Evolutionary conservation across 176 grass and related monocot genomes (phyloP).

Genomic region (Zoysia japonica): DNA sequence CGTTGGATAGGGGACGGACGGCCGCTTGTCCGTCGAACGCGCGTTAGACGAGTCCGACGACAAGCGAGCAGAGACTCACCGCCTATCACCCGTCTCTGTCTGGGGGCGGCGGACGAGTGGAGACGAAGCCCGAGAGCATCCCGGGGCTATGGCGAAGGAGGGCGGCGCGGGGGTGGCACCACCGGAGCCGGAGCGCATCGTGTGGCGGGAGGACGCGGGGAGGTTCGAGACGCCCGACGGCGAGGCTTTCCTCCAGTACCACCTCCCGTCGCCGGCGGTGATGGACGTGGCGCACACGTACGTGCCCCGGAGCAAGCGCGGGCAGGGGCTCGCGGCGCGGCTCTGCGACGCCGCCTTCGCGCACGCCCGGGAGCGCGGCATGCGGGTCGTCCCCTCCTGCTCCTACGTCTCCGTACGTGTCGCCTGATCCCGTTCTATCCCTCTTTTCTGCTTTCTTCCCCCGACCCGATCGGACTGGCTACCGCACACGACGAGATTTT

Average conservation of each 20-base stretch:
- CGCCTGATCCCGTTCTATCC: too few species aligned
- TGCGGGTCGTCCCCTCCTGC: slow-evolving; percentile 76
- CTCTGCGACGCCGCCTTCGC: slow-evolving; percentile 78
- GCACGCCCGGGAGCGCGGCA: slow-evolving; percentile 44
- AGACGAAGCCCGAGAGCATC: neutral
- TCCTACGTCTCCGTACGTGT: slow-evolving; percentile 71
- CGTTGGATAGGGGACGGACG: too few species aligned
- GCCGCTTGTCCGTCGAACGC: too few species aligned
- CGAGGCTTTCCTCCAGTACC: slow-evolving; percentile 77
- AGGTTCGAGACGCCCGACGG: slow-evolving; percentile 76
- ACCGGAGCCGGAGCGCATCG: slow-evolving; percentile 35
- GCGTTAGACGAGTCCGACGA: too few species aligned
- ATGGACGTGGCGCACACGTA: slow-evolving; percentile 93
- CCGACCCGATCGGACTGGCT: too few species aligned
- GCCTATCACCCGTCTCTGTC: neutral
- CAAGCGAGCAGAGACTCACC: too few species aligned
- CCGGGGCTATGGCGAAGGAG: slow-evolving; percentile 31
- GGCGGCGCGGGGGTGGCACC: neutral
- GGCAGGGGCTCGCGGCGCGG: slow-evolving; percentile 68
- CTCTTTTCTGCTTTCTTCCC: neutral
- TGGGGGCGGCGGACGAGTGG: neutral
- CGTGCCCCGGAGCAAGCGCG: slow-evolving; percentile 79
- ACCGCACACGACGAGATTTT: neutral
- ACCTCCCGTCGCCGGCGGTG: slow-evolving; percentile 45
- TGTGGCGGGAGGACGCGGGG: slow-evolving; percentile 58